Evolutionary conservation across 805 yeast genomes (phyloP).

Genomic region (Schwanniomyces occidentalis): DNA sequence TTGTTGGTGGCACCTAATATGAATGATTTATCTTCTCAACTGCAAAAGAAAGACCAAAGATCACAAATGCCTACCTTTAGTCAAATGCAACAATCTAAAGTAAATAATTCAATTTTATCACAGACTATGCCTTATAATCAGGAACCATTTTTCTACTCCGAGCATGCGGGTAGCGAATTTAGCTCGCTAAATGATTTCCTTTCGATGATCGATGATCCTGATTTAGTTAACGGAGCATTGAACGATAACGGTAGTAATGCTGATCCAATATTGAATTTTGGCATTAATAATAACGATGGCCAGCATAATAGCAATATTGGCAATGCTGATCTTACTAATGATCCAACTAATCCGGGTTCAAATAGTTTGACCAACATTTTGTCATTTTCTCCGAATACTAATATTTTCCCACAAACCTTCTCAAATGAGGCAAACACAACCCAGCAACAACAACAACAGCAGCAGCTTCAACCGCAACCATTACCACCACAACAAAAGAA

Average conservation of each 20-base stretch:
- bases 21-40: conserved; percentile 1
- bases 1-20: background rate
- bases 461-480: conserved; percentile 11
- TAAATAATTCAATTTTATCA: conserved; percentile 30
- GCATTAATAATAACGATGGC: conserved; percentile 11
- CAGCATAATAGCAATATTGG: conserved; percentile 4
- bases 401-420: conserved; percentile 17
- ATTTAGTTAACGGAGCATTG: conserved; percentile 51
- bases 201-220: conserved; percentile 87
- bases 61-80: conserved; percentile 6
- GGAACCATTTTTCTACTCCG: conserved; percentile 82
- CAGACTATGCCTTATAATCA: conserved; percentile 50
- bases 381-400: conserved; percentile 31
- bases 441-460: conserved; percentile 7
- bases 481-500: conserved; percentile 7
- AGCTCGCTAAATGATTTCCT: conserved; percentile 86
- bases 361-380: conserved; percentile 18
- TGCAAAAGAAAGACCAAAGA: conserved; percentile 3
- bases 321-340: conserved; percentile 2
- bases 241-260: conserved; percentile 22
- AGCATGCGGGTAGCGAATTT: conserved; percentile 91
- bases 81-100: conserved; percentile 9
- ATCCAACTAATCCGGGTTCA: background rate
- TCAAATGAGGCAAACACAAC: conserved; percentile 8
- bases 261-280: conserved; percentile 24